Evolutionary conservation across 805 yeast species (phyloP).

Genomic region (Diddensiella santjacobensis): DNA sequence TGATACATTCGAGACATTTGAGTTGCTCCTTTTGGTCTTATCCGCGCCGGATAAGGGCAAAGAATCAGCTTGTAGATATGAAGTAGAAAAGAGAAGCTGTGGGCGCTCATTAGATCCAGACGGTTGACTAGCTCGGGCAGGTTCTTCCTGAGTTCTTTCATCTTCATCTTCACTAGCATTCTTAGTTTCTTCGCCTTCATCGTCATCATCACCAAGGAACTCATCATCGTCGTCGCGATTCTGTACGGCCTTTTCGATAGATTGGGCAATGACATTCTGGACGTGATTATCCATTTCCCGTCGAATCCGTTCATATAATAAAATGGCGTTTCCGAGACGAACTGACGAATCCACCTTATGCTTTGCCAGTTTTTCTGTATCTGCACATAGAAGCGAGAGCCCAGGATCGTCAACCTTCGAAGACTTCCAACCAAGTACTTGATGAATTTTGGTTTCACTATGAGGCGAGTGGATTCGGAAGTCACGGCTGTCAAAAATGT

Average conservation of each 20-base stretch:
- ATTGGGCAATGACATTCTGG: slow-evolving; percentile 55
- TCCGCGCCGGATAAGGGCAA: slow-evolving; percentile 33
- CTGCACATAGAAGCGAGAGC: slow-evolving; percentile 56
- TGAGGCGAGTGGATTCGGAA: slow-evolving; percentile 30
- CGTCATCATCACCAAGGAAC: slow-evolving; percentile 23
- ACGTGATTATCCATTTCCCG: slow-evolving; percentile 74
- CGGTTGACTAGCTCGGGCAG: neutral
- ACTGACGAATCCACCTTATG: slow-evolving; percentile 67
- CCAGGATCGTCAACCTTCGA: slow-evolving; percentile 59
- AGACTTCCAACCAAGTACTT: slow-evolving; percentile 39
- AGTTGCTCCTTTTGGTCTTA: slow-evolving; percentile 1
- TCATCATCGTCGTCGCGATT: slow-evolving; percentile 22
- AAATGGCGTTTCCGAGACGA: slow-evolving; percentile 67
- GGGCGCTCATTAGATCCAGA: slow-evolving; percentile 2
- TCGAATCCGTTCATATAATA: slow-evolving; percentile 71
- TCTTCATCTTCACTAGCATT: neutral
- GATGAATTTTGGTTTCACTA: slow-evolving; percentile 32
- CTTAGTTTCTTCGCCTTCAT: slow-evolving; percentile 9
- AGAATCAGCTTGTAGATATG: slow-evolving; percentile 41
- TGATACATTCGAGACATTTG: slow-evolving; percentile 12
- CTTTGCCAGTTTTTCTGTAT: slow-evolving; percentile 57
- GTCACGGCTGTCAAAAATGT: slow-evolving; percentile 30
- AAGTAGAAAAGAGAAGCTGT: slow-evolving; percentile 36
- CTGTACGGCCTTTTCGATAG: slow-evolving; percentile 46
- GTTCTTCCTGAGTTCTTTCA: neutral